A percentile compares a stretch with the other conserved stretches of the same genome.
Evolutionary conservation across 2,329 filamentous ascomycete species (phyloP).

Genomic region (Epichloe amarillans): DNA sequence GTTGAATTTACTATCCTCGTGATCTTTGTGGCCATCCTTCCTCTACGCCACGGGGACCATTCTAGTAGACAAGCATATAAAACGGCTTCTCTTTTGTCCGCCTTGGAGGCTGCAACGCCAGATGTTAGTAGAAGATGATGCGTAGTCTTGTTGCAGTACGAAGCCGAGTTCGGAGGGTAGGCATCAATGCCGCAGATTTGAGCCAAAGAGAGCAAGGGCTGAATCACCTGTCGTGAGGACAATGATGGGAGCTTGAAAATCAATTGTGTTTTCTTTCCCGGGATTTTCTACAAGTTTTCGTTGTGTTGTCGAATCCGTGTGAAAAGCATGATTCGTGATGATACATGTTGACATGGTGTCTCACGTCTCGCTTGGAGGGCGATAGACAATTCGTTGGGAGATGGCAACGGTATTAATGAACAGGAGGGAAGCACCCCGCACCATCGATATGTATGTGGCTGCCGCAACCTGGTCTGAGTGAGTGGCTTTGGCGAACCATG

Average conservation of each 20-base stretch:
- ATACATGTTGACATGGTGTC: not conserved
- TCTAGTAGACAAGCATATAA: not conserved
- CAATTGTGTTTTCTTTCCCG: not conserved
- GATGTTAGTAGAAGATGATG: too few relatives aligned
- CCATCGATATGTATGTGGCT: constrained; percentile 1
- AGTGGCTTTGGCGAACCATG: constrained; percentile 5
- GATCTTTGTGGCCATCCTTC: not conserved
- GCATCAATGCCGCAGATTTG: too few relatives aligned
- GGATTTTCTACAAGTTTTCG: not conserved
- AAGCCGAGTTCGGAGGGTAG: too few relatives aligned
- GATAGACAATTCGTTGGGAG: not conserved
- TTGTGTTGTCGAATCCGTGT: not conserved
- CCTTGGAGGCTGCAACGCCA: too few relatives aligned
- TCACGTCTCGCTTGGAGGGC: not conserved
- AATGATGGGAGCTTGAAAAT: not conserved
- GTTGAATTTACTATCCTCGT: not conserved
- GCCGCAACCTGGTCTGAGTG: constrained; percentile 2
- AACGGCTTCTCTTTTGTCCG: too few relatives aligned
- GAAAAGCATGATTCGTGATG: not conserved
- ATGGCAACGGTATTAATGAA: not conserved
- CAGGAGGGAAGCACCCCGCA: not conserved
- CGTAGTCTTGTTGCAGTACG: too few relatives aligned
- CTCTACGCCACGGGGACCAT: not conserved
- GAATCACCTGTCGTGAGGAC: too few relatives aligned
- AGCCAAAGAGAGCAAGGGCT: too few relatives aligned